These are phyloP conservation scores for Cladosporium velox DNA, from an alignment of 2,329 filamentous ascomycete species.

Conservation along the genomic window DNA sequence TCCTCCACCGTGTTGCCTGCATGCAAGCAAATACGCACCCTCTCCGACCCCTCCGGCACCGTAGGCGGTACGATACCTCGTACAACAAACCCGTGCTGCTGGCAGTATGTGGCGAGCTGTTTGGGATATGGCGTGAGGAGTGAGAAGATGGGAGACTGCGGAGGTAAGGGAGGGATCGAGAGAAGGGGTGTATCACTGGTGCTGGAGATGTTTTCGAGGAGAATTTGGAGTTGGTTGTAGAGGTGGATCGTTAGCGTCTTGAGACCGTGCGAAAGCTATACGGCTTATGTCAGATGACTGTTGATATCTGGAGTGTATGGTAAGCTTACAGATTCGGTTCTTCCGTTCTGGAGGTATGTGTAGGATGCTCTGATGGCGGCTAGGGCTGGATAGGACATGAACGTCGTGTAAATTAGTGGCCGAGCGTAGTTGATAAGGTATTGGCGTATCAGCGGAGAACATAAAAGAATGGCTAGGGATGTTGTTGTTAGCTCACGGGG, in stretches of 20 bases:
- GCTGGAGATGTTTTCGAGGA: constrained; percentile 25
- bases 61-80: constrained; percentile 69
- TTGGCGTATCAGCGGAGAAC: constrained; percentile 58
- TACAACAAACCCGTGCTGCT: constrained; percentile 60
- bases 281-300: neutral
- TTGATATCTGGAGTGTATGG: neutral
- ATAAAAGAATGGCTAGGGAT: constrained; percentile 60
- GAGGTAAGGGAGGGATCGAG: constrained; percentile 38
- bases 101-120: constrained; percentile 61
- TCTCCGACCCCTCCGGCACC: constrained; percentile 63
- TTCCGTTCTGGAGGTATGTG: constrained; percentile 55
- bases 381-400: constrained; percentile 63
- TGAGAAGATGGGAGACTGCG: constrained; percentile 65
- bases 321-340: constrained; percentile 42
- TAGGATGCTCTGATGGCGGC: constrained; percentile 61
- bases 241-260: constrained; percentile 51
- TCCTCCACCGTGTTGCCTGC: constrained; percentile 63
- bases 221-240: constrained; percentile 46
- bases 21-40: constrained; percentile 69
- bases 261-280: constrained; percentile 48
- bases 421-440: constrained; percentile 76
- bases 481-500: neutral
- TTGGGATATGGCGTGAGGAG: constrained; percentile 61
- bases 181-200: constrained; percentile 37
- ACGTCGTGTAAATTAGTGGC: constrained; percentile 74